Evolutionary conservation across 169 alveolate genomes (phyloP), one percentile per base, ranked within the genome.

Genomic region (Cyclospora cayetanensis): DNA sequence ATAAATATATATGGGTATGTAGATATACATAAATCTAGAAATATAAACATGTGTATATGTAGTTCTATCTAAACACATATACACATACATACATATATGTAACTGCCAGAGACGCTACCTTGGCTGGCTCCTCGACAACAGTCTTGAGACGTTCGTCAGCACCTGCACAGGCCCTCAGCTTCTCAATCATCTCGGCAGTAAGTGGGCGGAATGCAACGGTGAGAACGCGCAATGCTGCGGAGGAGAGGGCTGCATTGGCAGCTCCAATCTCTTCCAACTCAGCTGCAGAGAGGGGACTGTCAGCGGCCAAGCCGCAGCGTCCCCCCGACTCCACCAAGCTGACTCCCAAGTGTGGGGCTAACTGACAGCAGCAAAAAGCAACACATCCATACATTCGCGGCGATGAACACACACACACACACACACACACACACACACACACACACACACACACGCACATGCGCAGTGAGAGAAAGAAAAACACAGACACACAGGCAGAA

Each of bases 211-310:
- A 68, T 55, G 97, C 97, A 35, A 97, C 91, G 65, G 96, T 94
- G 68, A 97, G 95, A n/a, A 97, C 98, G 87, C 99, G 93, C 41
- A 97, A 94, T 1, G 98, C 98, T 63, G 95, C 95, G 55, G 90
- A 65, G 42, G 98, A 94, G 41, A 97, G 86, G n/a, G 68, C 93
- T 68, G 63, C 53, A 90, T 96, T 97, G 41, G 92, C 91, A 41
- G 63, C 50, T 65, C 82, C 91, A 37, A 95, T 84, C 42, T 91
- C 96, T 4, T 11, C 34, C 2, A 76, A 34, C 41, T 74, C 92
- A 39, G 55, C 52, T 68, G 77, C 31, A 31, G 88, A 53, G 31
- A 90, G 35, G 34, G 86, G 66, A 11, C 7, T 29, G 84, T 27
- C n/a, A 93, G 95, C 70, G 52, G 53, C 77, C 52, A 88, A 15